Conservation (phyloP, 441 rosid genomes). For the Melastoma candidum region DNA sequence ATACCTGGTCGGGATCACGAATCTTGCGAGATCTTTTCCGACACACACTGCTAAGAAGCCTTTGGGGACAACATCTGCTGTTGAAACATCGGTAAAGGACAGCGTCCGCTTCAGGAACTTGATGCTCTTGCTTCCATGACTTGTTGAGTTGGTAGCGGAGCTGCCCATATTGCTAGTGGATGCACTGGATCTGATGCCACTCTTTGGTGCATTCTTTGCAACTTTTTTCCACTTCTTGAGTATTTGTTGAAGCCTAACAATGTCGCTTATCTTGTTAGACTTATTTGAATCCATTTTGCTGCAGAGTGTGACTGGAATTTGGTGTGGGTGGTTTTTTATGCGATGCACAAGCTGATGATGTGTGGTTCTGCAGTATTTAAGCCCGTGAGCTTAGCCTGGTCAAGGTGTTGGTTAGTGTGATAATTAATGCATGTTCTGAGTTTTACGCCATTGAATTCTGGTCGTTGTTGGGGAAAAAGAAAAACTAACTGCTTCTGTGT, state of each 20-base stretch:
- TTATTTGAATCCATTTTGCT: constrained; percentile 4
- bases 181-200: neutral
- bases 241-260: constrained; percentile 77
- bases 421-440: no score
- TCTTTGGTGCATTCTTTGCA: constrained; percentile 42
- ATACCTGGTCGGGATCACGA: constrained; percentile 43
- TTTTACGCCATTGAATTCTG: no score
- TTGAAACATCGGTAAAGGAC: constrained; percentile 43
- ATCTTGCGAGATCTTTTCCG: constrained; percentile 46
- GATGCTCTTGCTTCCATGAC: constrained; percentile 44
- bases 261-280: constrained; percentile 47
- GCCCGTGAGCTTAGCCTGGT: no score
- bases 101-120: constrained; percentile 75
- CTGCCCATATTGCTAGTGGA: neutral
- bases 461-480: no score
- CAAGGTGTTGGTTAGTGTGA: no score
- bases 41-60: constrained; percentile 53
- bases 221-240: constrained; percentile 85
- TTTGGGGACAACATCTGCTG: constrained; percentile 37
- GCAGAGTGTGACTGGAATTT: neutral
- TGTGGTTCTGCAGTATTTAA: neutral
- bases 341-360: neutral
- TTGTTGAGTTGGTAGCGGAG: constrained; percentile 2
- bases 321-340: neutral
- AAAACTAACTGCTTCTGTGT: no score